Conservation (phyloP, 2,329 filamentous ascomycete genomes). For the Purpureocillium takamizusanense region DNA sequence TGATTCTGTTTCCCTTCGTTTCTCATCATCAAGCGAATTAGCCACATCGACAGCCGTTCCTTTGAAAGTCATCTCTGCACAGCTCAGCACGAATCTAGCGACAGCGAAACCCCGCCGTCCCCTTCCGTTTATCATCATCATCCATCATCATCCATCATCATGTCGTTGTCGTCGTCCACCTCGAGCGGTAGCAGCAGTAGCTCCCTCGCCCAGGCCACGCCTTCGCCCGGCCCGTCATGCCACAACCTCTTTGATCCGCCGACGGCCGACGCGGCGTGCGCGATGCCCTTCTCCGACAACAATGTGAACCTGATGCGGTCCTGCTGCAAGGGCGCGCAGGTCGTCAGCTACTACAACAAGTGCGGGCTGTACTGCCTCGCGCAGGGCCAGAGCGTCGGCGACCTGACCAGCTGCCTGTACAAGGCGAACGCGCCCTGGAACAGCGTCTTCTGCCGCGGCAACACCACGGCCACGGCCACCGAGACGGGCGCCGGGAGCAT, state of each 20-base stretch:
- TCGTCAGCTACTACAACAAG: constrained; percentile 34
- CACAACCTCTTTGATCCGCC: constrained; percentile 30
- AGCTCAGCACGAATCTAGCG: no score
- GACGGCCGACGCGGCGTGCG: constrained; percentile 33
- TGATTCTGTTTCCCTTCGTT: no score
- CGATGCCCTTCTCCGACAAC: constrained; percentile 27
- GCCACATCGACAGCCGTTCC: no score
- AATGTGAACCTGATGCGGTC: constrained; percentile 30
- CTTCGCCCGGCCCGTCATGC: not conserved
- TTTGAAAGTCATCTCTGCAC: no score
- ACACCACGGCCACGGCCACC: constrained; percentile 28
- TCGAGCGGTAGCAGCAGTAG: no score
- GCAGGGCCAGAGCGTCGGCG: constrained; percentile 18
- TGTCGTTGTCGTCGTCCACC: no score
- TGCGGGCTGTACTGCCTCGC: constrained; percentile 42
- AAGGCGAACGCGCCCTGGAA: constrained; percentile 24
- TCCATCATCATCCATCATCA: no score
- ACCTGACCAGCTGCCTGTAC: constrained; percentile 27
- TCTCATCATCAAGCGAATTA: no score
- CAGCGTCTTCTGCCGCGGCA: constrained; percentile 35
- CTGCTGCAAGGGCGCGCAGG: constrained; percentile 35
- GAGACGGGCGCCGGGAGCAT: constrained; percentile 18
- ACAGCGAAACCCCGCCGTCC: no score
- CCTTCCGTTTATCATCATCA: no score
- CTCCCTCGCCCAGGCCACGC: no score